Evolutionary conservation across 305 asterid species (phyloP).

Genomic region (Plantago coronopus): DNA sequence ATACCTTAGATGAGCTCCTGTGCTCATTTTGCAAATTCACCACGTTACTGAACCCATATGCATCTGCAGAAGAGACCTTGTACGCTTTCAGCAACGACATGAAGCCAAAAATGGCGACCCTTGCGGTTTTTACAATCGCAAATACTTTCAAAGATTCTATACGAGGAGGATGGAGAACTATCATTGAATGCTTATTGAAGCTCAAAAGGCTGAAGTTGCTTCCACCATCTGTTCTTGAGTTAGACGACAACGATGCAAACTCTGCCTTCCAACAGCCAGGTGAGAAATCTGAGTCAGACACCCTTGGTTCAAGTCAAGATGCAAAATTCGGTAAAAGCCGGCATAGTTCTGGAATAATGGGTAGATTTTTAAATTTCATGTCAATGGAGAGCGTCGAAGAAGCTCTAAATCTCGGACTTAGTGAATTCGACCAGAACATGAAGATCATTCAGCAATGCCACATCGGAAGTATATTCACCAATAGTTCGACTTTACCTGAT

Average conservation of each 20-base stretch:
- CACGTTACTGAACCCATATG: slow-evolving; percentile 70
- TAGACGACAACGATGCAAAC: slow-evolving; percentile 29
- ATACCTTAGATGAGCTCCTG: slow-evolving; percentile 80
- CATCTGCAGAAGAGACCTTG: slow-evolving; percentile 78
- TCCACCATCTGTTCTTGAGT: slow-evolving; percentile 64
- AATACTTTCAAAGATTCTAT: slow-evolving; percentile 73
- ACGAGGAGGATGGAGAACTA: slow-evolving; percentile 83
- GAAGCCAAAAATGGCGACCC: slow-evolving; percentile 90
- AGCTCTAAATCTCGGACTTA: slow-evolving; percentile 62
- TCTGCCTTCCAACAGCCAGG: slow-evolving; percentile 13
- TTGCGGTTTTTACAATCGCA: slow-evolving; percentile 77
- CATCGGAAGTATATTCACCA: slow-evolving; percentile 73
- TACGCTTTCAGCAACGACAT: slow-evolving; percentile 77
- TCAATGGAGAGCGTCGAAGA: slow-evolving; percentile 91
- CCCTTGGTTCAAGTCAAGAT: slow-evolving; percentile 30
- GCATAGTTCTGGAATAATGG: slow-evolving; percentile 47
- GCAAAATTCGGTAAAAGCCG: slow-evolving; percentile 32
- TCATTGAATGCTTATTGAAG: slow-evolving; percentile 80
- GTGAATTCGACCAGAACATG: slow-evolving; percentile 78
- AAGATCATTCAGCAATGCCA: slow-evolving; percentile 77
- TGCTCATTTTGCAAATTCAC: slow-evolving; percentile 87
- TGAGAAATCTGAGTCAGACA: slow-evolving; percentile 33
- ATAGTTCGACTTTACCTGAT: slow-evolving; percentile 59
- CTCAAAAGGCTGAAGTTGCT: slow-evolving; percentile 79
- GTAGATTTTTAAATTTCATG: slow-evolving; percentile 52